phyloP scores from a whole-genome alignment of 2,329 filamentous ascomycete genomes.

The Ophiostoma populinum region DNA sequence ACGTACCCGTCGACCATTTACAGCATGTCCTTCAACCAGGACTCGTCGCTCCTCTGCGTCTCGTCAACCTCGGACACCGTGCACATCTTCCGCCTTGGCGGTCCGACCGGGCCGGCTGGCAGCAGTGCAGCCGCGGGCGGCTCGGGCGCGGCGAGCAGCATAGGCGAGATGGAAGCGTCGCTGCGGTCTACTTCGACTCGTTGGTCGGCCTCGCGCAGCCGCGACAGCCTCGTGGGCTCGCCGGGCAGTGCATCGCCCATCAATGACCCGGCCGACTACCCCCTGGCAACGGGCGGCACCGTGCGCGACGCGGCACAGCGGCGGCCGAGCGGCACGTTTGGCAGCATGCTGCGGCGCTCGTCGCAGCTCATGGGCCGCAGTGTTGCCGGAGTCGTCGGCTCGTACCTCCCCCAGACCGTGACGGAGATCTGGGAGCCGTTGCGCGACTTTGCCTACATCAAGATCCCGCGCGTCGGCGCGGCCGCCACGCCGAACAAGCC shows the following conservation, averaged over 20 bases:
- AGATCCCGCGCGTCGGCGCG: slow-evolving; percentile 50
- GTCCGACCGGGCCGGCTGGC: slow-evolving; percentile 20
- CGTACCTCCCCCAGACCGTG: slow-evolving; percentile 82
- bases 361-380: slow-evolving; percentile 85
- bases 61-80: slow-evolving; percentile 94
- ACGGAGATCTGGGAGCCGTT: slow-evolving; percentile 96
- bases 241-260: slow-evolving; percentile 25
- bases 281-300: slow-evolving; percentile 11
- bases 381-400: slow-evolving; percentile 75
- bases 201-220: slow-evolving; percentile 34
- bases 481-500: slow-evolving; percentile 11
- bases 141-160: background rate
- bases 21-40: slow-evolving; percentile 97
- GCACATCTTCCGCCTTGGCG: slow-evolving; percentile 75
- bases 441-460: slow-evolving; percentile 92
- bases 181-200: too few relatives aligned
- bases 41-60: slow-evolving; percentile 81
- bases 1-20: slow-evolving; percentile 93
- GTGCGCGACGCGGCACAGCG: slow-evolving; percentile 17
- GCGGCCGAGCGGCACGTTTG: slow-evolving; percentile 57
- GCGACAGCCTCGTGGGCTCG: slow-evolving; percentile 39
- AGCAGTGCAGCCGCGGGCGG: slow-evolving; percentile 5
- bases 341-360: slow-evolving; percentile 81
- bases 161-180: background rate
- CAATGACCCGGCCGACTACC: slow-evolving; percentile 29